These are phyloP conservation scores for Calycina herbarum DNA, from an alignment of 2,329 filamentous ascomycete species.

Conservation along the genomic window DNA sequence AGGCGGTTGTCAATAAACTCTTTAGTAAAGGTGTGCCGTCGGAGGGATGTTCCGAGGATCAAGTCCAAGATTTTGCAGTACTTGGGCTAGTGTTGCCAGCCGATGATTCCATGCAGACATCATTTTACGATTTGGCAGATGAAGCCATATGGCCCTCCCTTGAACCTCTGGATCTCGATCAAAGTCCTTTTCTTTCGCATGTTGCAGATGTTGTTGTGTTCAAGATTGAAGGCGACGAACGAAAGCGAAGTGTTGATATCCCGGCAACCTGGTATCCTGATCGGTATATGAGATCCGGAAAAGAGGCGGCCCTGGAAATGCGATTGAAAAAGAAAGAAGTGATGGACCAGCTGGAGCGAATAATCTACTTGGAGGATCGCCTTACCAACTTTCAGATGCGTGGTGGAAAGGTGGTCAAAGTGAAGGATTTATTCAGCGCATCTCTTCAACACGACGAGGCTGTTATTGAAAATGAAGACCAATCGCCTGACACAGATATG, in stretches of 20 bases:
- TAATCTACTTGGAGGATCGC: constrained; percentile 31
- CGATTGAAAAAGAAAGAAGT: constrained; percentile 31
- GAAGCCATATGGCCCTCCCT: constrained; percentile 33
- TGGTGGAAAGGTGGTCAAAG: constrained; percentile 30
- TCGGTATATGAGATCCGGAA: constrained; percentile 49
- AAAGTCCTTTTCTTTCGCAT: constrained; percentile 35
- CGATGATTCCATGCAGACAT: constrained; percentile 30
- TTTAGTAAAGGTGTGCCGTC: constrained; percentile 32
- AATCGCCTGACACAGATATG: constrained; percentile 21
- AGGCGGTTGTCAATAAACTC: constrained; percentile 26
- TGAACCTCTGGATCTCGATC: constrained; percentile 22
- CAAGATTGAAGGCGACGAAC: constrained; percentile 44
- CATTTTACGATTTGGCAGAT: constrained; percentile 39
- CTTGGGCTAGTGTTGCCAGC: constrained; percentile 33
- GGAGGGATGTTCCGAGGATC: constrained; percentile 21
- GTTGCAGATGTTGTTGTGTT: constrained; percentile 52
- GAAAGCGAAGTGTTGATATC: constrained; percentile 49
- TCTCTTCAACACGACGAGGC: constrained; percentile 36
- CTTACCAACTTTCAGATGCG: constrained; percentile 29
- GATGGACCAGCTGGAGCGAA: constrained; percentile 32
- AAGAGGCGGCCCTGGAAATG: constrained; percentile 49
- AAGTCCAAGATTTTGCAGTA: constrained; percentile 33
- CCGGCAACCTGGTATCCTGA: constrained; percentile 55
- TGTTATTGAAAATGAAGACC: constrained; percentile 18
- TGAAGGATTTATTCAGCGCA: constrained; percentile 35